Percentiles rank a stretch among this genome's conserved stretches.
Conservation (phyloP, 306 rosid genomes). For the Sicyos baderoa region DNA sequence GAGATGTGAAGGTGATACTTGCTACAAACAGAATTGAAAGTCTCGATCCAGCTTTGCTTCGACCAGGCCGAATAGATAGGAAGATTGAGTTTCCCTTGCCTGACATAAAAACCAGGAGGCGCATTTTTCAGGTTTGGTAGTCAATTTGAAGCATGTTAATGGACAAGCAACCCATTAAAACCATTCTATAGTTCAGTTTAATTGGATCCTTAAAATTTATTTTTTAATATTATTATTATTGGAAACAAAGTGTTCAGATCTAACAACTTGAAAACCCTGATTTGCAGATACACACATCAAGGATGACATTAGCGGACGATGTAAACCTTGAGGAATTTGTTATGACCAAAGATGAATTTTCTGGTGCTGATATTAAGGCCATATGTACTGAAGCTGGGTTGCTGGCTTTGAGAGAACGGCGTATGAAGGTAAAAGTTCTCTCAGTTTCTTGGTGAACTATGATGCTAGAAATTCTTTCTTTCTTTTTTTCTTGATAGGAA, state of each 20-base stretch:
- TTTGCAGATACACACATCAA: slow-evolving; percentile 86
- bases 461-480: background rate
- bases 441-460: slow-evolving; percentile 14
- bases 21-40: slow-evolving; percentile 94
- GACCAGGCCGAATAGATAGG: slow-evolving; percentile 94
- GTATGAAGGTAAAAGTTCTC: slow-evolving; percentile 74
- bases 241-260: background rate
- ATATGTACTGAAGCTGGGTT: slow-evolving; percentile 98
- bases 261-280: slow-evolving; percentile 15
- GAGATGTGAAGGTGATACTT: slow-evolving; percentile 90
- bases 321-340: slow-evolving; percentile 96
- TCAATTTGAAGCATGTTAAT: background rate
- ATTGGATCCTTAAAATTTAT: background rate
- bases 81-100: slow-evolving; percentile 97
- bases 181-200: background rate
- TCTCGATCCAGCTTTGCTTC: slow-evolving; percentile 91
- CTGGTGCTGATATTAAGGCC: slow-evolving; percentile 97
- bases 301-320: slow-evolving; percentile 96
- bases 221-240: too few species aligned
- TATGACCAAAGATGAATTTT: slow-evolving; percentile 97
- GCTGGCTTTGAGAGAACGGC: slow-evolving; percentile 87
- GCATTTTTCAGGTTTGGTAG: slow-evolving; percentile 74
- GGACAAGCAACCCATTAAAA: background rate
- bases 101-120: slow-evolving; percentile 94
- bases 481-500: too few species aligned